Evolutionary conservation across 352 stramenopile species (phyloP), one percentile per base, ranked within the genome.

Genomic region (Phytophthora sp.): DNA sequence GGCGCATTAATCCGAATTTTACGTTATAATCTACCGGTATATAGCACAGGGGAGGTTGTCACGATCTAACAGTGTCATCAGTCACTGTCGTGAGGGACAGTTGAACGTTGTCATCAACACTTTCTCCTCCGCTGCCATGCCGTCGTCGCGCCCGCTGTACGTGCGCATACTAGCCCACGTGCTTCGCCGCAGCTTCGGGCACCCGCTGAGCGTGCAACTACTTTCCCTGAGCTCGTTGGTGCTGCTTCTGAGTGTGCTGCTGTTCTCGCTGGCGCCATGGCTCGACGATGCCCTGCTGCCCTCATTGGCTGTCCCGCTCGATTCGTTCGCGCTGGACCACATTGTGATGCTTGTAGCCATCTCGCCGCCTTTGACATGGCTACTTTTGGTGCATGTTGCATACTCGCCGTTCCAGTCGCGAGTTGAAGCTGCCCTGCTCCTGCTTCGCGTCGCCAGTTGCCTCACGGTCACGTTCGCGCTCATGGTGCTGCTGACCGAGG

Each of bases 241-340:
- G 27, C 58, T 91, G 58, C 73, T 93, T 42, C 54, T 86, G 42
- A 80, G 75, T 52, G 72, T 73, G 30, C 66, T 69, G 57, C 54
- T 91, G 29, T 83, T 87, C 62, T 83, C 86, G 31, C 53, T 90
- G 21, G 69, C 69, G 41, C 77, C 77, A 15, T 79, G 88, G 54
- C 57, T 90, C 3, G 76, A 89, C 26, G 75, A 84, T 51, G 71
- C 82, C 57, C 81, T 74, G 47, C 63, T 86, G 15, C 75, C 79
- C 30, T 89, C 81, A 76, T 42, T 82, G 16, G 66, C 77, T 51
- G 71, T 82, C 20, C 15, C 57, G 13, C 54, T 69, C 21, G 76
- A 93, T 70, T 89, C 84, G 54, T 90, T 92, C 57, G 57, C 89
- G 0, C 76, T 91, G 20, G 81, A 95, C 66, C 82, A 93, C 57